Percentiles rank a stretch among this genome's conserved stretches.
phyloP scores from a whole-genome alignment of 129 eudicot genomes.

The Apium graveolens region DNA sequence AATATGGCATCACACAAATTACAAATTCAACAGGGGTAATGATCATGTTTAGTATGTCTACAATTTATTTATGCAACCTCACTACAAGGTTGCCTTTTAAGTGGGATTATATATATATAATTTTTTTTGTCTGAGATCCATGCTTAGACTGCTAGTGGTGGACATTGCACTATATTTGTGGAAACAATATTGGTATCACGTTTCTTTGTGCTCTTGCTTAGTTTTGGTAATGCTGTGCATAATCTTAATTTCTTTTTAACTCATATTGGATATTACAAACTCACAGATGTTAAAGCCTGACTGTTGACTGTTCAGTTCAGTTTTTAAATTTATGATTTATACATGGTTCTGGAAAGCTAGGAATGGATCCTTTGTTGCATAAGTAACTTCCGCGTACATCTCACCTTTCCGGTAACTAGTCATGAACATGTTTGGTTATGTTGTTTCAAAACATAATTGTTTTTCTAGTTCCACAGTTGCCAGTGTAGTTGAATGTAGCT shows the following conservation, averaged over 20 bases:
- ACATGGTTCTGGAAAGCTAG: background rate
- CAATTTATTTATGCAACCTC: background rate
- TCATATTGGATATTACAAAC: background rate
- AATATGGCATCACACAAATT: background rate
- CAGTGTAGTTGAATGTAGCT: background rate
- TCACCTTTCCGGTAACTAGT: background rate
- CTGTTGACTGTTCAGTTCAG: background rate
- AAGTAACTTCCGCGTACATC: too few relatives aligned
- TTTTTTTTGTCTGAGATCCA: background rate
- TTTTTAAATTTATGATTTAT: background rate
- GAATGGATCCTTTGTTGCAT: too few relatives aligned
- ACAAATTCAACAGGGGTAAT: background rate
- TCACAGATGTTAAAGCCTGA: background rate
- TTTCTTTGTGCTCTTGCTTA: background rate
- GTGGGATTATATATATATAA: background rate
- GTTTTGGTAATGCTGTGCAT: background rate
- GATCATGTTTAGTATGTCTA: background rate
- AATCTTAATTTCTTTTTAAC: background rate
- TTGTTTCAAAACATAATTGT: background rate
- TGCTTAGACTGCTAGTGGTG: constrained; percentile 7
- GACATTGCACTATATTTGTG: constrained; percentile 8
- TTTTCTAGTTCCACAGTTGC: background rate
- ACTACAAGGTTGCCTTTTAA: background rate
- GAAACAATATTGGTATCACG: background rate
- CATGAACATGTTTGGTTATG: background rate